Conservation (phyloP, 768 basidiomycete genomes). For the Leccinum arenicola region DNA sequence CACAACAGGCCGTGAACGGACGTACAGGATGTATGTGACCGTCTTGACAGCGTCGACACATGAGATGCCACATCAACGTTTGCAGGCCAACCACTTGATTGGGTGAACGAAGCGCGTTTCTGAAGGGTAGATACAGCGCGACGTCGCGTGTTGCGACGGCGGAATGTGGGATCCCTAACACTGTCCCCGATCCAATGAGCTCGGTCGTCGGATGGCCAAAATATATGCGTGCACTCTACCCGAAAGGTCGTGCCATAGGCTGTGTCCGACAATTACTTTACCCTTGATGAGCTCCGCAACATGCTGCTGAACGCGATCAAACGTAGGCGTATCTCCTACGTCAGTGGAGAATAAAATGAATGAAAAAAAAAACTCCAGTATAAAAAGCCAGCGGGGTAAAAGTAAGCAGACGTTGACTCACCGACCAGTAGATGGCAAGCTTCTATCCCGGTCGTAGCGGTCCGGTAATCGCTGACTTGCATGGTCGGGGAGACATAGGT, state of each 20-base stretch:
- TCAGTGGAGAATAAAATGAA: conserved; percentile 1
- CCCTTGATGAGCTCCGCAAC: conserved; percentile 66
- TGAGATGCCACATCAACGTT: conserved; percentile 79
- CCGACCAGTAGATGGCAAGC: conserved; percentile 39
- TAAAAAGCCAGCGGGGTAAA: not conserved
- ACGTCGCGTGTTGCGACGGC: conserved; percentile 79
- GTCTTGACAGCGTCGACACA: conserved; percentile 76
- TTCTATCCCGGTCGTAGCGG: conserved; percentile 57
- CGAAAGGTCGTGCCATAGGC: conserved; percentile 78
- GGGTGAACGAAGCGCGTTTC: conserved; percentile 62
- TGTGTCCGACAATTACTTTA: conserved; percentile 73
- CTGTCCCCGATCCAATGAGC: conserved; percentile 36
- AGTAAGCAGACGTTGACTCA: conserved; percentile 22
- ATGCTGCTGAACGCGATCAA: conserved; percentile 61
- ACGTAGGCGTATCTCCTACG: conserved; percentile 43
- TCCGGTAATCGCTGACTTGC: conserved; percentile 72
- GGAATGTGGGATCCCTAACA: conserved; percentile 77
- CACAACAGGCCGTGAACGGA: conserved; percentile 13
- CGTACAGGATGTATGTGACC: conserved; percentile 70
- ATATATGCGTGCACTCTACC: conserved; percentile 40
- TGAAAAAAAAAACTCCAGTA: not conserved
- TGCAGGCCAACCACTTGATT: conserved; percentile 71
- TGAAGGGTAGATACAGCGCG: conserved; percentile 76
- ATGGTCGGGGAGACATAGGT: conserved; percentile 65
- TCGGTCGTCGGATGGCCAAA: not conserved